Evolutionary conservation across 2,329 filamentous ascomycete species (phyloP).

Genomic region (Aureobasidium sp.): DNA sequence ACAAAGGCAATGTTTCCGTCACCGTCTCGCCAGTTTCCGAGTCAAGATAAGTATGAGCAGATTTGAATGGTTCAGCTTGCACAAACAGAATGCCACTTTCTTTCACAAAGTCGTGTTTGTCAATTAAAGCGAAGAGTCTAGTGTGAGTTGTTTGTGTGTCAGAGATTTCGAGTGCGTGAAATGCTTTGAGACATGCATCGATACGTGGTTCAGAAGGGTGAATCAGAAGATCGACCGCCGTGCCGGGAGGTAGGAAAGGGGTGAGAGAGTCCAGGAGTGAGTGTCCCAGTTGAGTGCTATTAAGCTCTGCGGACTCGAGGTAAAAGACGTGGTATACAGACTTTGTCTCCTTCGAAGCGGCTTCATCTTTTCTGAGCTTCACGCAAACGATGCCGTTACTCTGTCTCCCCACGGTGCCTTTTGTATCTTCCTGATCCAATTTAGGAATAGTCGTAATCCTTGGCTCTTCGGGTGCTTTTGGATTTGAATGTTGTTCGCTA

Average conservation of each 20-base stretch:
- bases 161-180: neutral
- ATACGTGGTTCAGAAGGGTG: neutral
- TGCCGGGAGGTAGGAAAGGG: neutral
- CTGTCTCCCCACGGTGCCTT: neutral
- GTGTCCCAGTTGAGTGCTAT: neutral
- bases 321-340: neutral
- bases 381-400: neutral
- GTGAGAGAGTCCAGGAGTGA: neutral
- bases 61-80: neutral
- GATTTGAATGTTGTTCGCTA: constrained; percentile 1
- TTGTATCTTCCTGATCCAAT: neutral
- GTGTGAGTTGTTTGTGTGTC: neutral
- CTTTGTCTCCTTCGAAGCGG: neutral
- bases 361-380: neutral
- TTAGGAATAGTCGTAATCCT: neutral
- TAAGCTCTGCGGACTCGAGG: neutral
- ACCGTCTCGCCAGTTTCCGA: neutral
- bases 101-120: neutral
- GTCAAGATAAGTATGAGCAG: neutral
- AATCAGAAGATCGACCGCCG: neutral
- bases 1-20: neutral
- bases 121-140: neutral
- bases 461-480: neutral
- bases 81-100: neutral
- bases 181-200: neutral